These are phyloP conservation scores for Prunella vulgaris DNA, from an alignment of 257 asterid species.

Conservation along the genomic window DNA sequence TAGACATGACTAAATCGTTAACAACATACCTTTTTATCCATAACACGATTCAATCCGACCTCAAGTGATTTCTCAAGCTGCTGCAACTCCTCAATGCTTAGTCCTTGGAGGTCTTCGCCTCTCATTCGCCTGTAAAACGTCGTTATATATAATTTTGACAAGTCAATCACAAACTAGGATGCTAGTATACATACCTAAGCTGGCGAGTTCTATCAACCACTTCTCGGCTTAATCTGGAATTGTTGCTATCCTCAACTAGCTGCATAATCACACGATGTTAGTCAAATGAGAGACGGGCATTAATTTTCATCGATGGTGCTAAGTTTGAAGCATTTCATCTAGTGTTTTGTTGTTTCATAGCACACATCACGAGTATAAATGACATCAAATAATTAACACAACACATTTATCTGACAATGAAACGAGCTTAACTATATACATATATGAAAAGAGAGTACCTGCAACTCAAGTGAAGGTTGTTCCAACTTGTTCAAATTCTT, in stretches of 20 bases:
- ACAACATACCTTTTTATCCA: constrained; percentile 56
- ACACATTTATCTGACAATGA: too few relatives aligned
- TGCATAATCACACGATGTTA: constrained; percentile 20
- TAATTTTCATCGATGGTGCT: too few relatives aligned
- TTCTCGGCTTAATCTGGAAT: constrained; percentile 58
- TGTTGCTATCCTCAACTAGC: constrained; percentile 69
- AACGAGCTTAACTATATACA: too few relatives aligned
- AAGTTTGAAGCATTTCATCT: too few relatives aligned
- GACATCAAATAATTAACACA: too few relatives aligned
- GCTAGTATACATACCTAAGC: constrained; percentile 40
- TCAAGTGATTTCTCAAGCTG: constrained; percentile 66
- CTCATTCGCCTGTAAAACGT: constrained; percentile 64
- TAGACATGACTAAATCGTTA: background rate
- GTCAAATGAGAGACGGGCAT: background rate
- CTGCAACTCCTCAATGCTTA: constrained; percentile 75
- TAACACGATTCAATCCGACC: constrained; percentile 63
- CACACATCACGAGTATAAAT: too few relatives aligned
- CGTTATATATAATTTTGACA: too few relatives aligned
- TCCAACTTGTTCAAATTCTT: constrained; percentile 67
- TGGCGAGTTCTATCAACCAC: constrained; percentile 60
- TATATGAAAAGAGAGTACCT: constrained; percentile 33
- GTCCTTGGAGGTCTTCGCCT: constrained; percentile 85
- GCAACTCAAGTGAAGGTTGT: constrained; percentile 79
- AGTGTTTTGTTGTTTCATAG: background rate
- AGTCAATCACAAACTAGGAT: background rate